phyloP scores from a whole-genome alignment of 768 basidiomycete species.

The Boletus coccyginus region DNA sequence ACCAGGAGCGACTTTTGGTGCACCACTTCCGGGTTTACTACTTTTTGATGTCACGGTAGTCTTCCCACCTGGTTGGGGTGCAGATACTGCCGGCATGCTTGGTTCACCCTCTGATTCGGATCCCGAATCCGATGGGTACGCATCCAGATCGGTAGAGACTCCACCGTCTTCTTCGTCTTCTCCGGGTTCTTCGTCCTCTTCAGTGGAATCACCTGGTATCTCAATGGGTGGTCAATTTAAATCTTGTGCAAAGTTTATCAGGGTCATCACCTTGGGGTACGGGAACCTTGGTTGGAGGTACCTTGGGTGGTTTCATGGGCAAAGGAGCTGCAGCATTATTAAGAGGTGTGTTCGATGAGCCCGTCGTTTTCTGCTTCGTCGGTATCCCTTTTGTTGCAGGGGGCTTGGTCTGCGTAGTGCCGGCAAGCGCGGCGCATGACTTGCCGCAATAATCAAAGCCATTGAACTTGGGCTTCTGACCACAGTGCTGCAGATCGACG shows the following conservation, averaged over 20 bases:
- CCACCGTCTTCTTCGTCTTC: slow-evolving; percentile 23
- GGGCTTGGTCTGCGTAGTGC: slow-evolving; percentile 21
- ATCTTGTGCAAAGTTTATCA: slow-evolving; percentile 3
- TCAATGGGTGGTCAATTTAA: slow-evolving; percentile 10
- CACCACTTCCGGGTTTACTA: slow-evolving; percentile 10
- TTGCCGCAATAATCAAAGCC: slow-evolving; percentile 63
- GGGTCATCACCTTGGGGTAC: slow-evolving; percentile 21
- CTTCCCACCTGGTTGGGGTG: slow-evolving; percentile 8
- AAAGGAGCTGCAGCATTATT: slow-evolving; percentile 1
- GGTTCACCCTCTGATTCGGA: slow-evolving; percentile 24
- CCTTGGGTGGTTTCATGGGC: slow-evolving; percentile 15
- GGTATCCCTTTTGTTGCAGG: slow-evolving; percentile 10
- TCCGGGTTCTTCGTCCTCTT: slow-evolving; percentile 23
- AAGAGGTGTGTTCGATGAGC: slow-evolving; percentile 6
- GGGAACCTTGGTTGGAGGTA: slow-evolving; percentile 10
- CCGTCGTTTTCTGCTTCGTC: slow-evolving; percentile 17
- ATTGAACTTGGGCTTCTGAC: slow-evolving; percentile 60
- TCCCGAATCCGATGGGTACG: slow-evolving; percentile 31
- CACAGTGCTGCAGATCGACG: slow-evolving; percentile 40
- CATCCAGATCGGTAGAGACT: slow-evolving; percentile 29
- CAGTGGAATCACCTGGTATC: slow-evolving; percentile 22
- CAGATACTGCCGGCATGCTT: slow-evolving; percentile 6
- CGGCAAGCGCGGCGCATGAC: slow-evolving; percentile 55
- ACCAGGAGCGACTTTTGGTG: slow-evolving; percentile 24
- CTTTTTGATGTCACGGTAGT: neutral